Evolutionary conservation across 352 stramenopile genomes (phyloP), one percentile per base, ranked within the genome.

Genomic region (Globisporangium abappressorium): DNA sequence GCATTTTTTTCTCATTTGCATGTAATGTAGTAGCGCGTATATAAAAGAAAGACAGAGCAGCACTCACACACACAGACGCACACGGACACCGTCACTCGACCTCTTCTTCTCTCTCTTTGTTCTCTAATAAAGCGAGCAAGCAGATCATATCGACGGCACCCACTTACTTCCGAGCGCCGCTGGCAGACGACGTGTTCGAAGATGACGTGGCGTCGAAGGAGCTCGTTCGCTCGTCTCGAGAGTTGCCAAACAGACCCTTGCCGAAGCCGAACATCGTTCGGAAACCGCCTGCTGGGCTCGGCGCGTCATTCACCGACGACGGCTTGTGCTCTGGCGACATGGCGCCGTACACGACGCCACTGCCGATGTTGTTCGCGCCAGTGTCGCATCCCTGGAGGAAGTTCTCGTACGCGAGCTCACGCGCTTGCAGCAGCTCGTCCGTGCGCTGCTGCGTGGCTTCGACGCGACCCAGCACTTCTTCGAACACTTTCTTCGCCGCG

Each of bases 401-500:
- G 26, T 51, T 64, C 49, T 96, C 88, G 67, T 96, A 96, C 1
- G 89, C 88, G 26, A 76, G 67, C 36, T 93, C 85, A 0, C 89
- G 85, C 55, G 85, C 71, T 12, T 75, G 64, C 62, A 96, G 70
- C 56, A 96, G 70, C 46, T 92, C 85, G 38, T 94, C 86, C 18
- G 89, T 95, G 68, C 81, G 84, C 47, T 77, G 84, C 68, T 93
- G 81, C 60, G 81, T 84, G 20, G 76, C 84, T 33, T 95, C 81
- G 12, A 93, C 87, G 24, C 84, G 81, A 2, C 65, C 74, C 5
- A 85, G 69, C 24, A 91, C 89, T 11, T 91, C 84, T 66, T 95
- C 89, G 24, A 92, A 96, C 1, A 80, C 81, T 71, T 93, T 92
- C 57, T 90, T 90, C 30, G 89, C 89, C 20, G 82, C 82, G 12